Evolutionary conservation across 768 basidiomycete species (phyloP).

Genomic region (Lentinula detonsa): DNA sequence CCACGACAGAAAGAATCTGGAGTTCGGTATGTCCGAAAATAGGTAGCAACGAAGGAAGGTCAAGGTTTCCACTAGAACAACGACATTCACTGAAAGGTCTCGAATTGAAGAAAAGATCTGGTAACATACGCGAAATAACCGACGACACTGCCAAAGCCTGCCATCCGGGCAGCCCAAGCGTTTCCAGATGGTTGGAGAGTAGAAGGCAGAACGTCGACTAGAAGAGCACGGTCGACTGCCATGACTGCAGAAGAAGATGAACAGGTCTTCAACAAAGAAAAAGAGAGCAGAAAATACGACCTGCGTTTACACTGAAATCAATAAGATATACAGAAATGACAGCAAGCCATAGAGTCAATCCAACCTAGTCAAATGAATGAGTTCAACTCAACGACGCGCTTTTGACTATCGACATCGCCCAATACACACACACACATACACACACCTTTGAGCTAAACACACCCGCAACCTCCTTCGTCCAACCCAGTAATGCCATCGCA

Average conservation of each 20-base stretch:
- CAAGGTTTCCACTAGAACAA: constrained; percentile 63
- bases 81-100: not conserved
- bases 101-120: not conserved
- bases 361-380: constrained; percentile 15
- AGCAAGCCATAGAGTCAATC: constrained; percentile 70
- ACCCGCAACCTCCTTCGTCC: constrained; percentile 62
- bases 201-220: constrained; percentile 81
- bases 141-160: constrained; percentile 76
- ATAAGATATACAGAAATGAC: constrained; percentile 63
- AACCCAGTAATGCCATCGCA: constrained; percentile 81
- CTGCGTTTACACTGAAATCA: constrained; percentile 60
- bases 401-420: not conserved
- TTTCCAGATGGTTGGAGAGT: constrained; percentile 77
- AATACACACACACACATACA: not conserved
- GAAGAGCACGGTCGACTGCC: constrained; percentile 84
- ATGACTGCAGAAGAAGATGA: constrained; percentile 44
- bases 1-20: constrained; percentile 74
- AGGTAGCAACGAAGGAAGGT: constrained; percentile 64
- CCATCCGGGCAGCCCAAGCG: constrained; percentile 95
- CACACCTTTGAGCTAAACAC: constrained; percentile 27
- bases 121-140: constrained; percentile 81
- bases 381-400: not conserved
- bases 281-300: constrained; percentile 16
- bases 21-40: constrained; percentile 78
- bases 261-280: not conserved